phyloP scores from a whole-genome alignment of 768 basidiomycete species.

The Chiua virens region DNA sequence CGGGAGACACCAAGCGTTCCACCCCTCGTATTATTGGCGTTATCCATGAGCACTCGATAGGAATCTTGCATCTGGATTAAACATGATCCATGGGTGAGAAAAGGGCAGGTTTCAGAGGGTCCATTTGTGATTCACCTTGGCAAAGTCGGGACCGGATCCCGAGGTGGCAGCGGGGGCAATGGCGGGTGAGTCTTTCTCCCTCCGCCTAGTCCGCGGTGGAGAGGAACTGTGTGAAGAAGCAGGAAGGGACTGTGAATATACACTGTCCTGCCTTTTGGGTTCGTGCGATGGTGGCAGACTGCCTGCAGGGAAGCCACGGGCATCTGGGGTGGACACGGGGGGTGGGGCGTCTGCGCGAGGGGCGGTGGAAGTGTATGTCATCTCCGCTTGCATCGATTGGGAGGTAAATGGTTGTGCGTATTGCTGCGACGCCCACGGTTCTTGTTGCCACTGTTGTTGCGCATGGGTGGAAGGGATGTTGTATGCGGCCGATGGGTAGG shows the following conservation, averaged over 20 bases:
- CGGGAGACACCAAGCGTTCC: slow-evolving; percentile 23
- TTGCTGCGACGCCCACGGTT: slow-evolving; percentile 39
- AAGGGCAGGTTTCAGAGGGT: neutral
- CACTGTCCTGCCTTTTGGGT: slow-evolving; percentile 33
- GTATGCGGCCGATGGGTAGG: slow-evolving; percentile 31
- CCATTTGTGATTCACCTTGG: slow-evolving; percentile 34
- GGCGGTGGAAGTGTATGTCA: slow-evolving; percentile 34
- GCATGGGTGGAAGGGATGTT: slow-evolving; percentile 29
- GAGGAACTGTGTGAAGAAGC: slow-evolving; percentile 26
- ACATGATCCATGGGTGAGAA: slow-evolving; percentile 11
- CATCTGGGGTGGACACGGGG: slow-evolving; percentile 29
- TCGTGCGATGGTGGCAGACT: slow-evolving; percentile 31
- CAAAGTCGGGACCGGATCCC: slow-evolving; percentile 39
- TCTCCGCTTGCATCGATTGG: slow-evolving; percentile 35
- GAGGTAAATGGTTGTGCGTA: slow-evolving; percentile 32
- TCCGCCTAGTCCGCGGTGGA: slow-evolving; percentile 37
- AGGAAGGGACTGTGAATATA: slow-evolving; percentile 29
- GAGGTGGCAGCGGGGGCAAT: slow-evolving; percentile 24
- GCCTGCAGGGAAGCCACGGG: slow-evolving; percentile 30
- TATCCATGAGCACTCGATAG: slow-evolving; percentile 44
- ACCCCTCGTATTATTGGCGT: slow-evolving; percentile 30
- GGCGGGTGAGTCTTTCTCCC: slow-evolving; percentile 36
- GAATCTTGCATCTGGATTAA: slow-evolving; percentile 41
- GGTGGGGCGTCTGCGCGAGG: slow-evolving; percentile 32
- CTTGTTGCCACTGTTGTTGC: slow-evolving; percentile 44